Evolutionary conservation across 371 early-diverging fungal species (phyloP).

Genomic region (Mucor circinelloides): DNA sequence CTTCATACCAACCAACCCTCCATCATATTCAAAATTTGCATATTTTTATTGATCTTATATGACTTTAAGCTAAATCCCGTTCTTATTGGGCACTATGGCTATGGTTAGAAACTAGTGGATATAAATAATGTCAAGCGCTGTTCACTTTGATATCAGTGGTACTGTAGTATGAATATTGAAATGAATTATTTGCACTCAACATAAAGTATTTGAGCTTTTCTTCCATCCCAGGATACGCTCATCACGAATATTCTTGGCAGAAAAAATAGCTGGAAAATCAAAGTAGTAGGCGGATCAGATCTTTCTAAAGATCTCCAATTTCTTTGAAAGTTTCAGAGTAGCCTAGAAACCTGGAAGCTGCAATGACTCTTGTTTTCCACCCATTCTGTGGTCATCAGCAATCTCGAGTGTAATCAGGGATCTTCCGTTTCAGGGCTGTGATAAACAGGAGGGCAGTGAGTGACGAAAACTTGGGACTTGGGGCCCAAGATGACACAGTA

Average conservation of each 20-base stretch:
- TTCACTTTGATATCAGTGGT: no score
- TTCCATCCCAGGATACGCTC: no score
- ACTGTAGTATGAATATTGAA: no score
- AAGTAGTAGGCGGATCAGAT: not conserved
- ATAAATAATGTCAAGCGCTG: no score
- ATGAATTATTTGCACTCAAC: no score
- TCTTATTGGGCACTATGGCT: not conserved
- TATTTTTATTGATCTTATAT: conserved; percentile 4
- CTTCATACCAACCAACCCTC: not conserved
- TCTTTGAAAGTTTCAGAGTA: not conserved
- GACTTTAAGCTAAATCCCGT: not conserved
- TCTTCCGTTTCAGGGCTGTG: no score
- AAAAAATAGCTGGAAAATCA: not conserved
- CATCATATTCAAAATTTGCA: not conserved
- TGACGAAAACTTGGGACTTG: not conserved
- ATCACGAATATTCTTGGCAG: no score
- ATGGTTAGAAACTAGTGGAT: no score
- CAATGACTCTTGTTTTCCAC: no score
- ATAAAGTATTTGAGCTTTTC: no score
- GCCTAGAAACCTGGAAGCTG: not conserved
- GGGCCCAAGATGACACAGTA: not conserved
- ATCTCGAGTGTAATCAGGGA: not conserved
- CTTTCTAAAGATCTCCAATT: not conserved
- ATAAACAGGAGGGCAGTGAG: not conserved
- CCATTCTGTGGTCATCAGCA: not conserved